Conservation (phyloP, 495 filamentous ascomycete genomes). For the Tricharina praecox region DNA sequence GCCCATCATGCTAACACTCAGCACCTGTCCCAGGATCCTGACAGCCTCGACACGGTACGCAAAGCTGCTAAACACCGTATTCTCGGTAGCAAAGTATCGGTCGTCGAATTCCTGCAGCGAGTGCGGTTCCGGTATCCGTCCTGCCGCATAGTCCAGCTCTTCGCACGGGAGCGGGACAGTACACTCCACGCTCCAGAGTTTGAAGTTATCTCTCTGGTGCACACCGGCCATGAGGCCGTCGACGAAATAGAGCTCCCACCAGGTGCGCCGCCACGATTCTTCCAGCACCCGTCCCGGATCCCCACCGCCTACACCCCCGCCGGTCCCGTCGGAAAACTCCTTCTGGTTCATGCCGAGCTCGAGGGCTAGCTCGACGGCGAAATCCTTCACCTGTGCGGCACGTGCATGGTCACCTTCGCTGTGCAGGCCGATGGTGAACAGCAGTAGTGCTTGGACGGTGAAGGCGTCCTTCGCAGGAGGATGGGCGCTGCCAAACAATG, state of each 20-base stretch:
- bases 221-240: slow-evolving; percentile 50
- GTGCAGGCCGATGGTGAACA: slow-evolving; percentile 63
- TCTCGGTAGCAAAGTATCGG: slow-evolving; percentile 43
- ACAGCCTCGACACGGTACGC: slow-evolving; percentile 60
- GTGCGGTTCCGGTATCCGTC: slow-evolving; percentile 42
- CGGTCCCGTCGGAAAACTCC: slow-evolving; percentile 24
- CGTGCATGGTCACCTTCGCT: slow-evolving; percentile 51
- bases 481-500: slow-evolving; percentile 32
- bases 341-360: slow-evolving; percentile 56
- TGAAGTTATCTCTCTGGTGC: slow-evolving; percentile 40
- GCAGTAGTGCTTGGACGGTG: slow-evolving; percentile 57
- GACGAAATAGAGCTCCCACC: slow-evolving; percentile 79
- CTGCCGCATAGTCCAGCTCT: slow-evolving; percentile 48
- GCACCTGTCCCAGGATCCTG: slow-evolving; percentile 57
- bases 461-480: slow-evolving; percentile 42
- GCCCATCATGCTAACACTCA: slow-evolving; percentile 31
- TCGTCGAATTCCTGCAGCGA: slow-evolving; percentile 57
- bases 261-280: slow-evolving; percentile 70
- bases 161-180: slow-evolving; percentile 61
- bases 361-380: slow-evolving; percentile 52
- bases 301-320: slow-evolving; percentile 36
- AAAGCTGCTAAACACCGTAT: slow-evolving; percentile 58
- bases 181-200: slow-evolving; percentile 37
- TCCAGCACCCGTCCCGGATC: slow-evolving; percentile 39
- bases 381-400: slow-evolving; percentile 46